These are phyloP conservation scores for Tricholoma hemisulphureum DNA, from an alignment of 768 basidiomycete genomes.

Conservation along the genomic window DNA sequence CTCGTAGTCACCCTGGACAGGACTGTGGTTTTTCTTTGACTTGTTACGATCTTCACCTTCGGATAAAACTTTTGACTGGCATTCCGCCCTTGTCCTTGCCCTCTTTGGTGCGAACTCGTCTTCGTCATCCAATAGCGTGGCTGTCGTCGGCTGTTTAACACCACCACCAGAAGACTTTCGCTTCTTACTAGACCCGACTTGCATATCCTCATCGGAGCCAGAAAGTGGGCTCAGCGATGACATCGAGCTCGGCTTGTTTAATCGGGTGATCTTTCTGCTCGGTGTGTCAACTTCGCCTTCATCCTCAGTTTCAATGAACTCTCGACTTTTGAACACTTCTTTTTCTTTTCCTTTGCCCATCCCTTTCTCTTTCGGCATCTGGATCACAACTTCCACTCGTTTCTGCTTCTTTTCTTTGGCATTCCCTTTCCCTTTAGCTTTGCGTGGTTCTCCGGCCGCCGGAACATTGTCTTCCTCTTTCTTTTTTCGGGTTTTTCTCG, in stretches of 20 bases:
- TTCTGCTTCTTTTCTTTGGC: conserved; percentile 26
- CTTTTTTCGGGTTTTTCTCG: conserved; percentile 20
- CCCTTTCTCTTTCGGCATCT: conserved; percentile 21
- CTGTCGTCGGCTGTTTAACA: neutral
- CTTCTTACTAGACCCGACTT: conserved; percentile 21
- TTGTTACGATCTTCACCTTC: conserved; percentile 15
- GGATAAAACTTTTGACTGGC: conserved; percentile 5
- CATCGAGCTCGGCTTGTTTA: conserved; percentile 13
- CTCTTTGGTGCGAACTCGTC: conserved; percentile 13
- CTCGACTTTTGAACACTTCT: conserved; percentile 42
- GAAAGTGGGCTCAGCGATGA: conserved; percentile 25
- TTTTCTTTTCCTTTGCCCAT: conserved; percentile 29
- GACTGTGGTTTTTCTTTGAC: neutral
- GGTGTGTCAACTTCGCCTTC: conserved; percentile 20
- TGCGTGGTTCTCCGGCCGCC: conserved; percentile 2
- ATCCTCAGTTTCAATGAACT: conserved; percentile 38
- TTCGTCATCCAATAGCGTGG: conserved; percentile 14
- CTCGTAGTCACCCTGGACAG: neutral
- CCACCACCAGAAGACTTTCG: conserved; percentile 21
- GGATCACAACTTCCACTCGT: conserved; percentile 17
- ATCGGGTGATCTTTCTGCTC: neutral
- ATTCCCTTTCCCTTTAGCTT: conserved; percentile 22
- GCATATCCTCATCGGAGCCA: conserved; percentile 23
- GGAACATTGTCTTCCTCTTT: conserved; percentile 4
- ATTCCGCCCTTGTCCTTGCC: conserved; percentile 21